Percentiles rank a stretch among this genome's conserved stretches.
These are phyloP conservation scores for Citrullus amarus DNA, from an alignment of 306 rosid genomes.

Conservation along the genomic window DNA sequence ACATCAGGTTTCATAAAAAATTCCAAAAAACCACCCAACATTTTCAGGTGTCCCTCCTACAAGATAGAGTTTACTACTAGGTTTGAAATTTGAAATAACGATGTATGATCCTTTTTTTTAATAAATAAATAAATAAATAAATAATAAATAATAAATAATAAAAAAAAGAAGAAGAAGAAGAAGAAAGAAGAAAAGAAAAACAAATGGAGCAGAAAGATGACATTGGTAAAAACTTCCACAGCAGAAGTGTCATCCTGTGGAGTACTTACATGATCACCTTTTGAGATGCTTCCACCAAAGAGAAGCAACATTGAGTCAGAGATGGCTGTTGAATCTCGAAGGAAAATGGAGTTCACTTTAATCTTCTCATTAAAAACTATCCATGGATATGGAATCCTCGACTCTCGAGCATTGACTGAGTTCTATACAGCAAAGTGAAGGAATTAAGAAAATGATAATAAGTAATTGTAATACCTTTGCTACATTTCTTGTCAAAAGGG, in stretches of 20 bases:
- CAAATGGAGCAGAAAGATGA: background rate
- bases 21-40: conserved; percentile 92
- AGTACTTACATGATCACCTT: conserved; percentile 57
- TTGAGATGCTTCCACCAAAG: conserved; percentile 73
- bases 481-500: background rate
- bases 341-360: conserved; percentile 91
- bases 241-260: background rate
- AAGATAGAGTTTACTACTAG: conserved; percentile 10
- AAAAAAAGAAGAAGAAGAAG: background rate
- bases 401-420: conserved; percentile 88
- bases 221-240: background rate
- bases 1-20: conserved; percentile 73
- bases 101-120: background rate
- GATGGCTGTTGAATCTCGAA: conserved; percentile 92
- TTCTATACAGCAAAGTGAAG: conserved; percentile 37
- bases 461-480: background rate
- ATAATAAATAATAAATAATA: too few relatives aligned
- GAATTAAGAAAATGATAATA: conserved; percentile 8
- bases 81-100: background rate
- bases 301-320: conserved; percentile 76
- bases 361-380: conserved; percentile 89
- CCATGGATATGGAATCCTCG: conserved; percentile 90
- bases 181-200: background rate
- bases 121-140: background rate
- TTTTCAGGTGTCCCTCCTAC: conserved; percentile 83